Evolutionary conservation across 2,329 filamentous ascomycete species (phyloP).

Genomic region (Penicillium hordei): DNA sequence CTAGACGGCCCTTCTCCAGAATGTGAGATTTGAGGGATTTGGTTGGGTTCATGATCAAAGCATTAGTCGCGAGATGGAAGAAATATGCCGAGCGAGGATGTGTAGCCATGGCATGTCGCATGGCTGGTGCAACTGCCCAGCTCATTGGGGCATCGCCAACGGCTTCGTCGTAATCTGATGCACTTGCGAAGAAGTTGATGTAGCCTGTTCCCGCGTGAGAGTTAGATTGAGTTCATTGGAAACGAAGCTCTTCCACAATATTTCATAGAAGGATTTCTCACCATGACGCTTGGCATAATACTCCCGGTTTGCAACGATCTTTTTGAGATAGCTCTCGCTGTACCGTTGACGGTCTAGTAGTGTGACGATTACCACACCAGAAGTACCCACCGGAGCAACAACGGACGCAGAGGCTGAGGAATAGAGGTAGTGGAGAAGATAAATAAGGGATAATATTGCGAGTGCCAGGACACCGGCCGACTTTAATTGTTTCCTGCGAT

Average conservation of each 20-base stretch:
- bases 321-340: conserved; percentile 66
- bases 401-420: conserved; percentile 29
- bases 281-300: conserved; percentile 85
- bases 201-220: conserved; percentile 62
- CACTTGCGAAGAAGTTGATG: conserved; percentile 74
- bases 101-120: conserved; percentile 82
- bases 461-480: conserved; percentile 57
- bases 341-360: conserved; percentile 69
- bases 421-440: conserved; percentile 54
- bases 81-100: conserved; percentile 76
- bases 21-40: conserved; percentile 70
- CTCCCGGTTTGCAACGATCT: conserved; percentile 77
- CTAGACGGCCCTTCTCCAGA: conserved; percentile 65
- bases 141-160: conserved; percentile 45
- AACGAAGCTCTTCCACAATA: background rate
- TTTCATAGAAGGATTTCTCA: conserved; percentile 45
- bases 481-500: conserved; percentile 64
- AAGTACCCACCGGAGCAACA: conserved; percentile 33
- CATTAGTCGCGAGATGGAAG: conserved; percentile 82
- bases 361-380: conserved; percentile 75
- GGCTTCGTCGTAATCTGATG: conserved; percentile 65
- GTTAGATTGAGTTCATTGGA: background rate
- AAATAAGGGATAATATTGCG: conserved; percentile 59
- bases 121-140: conserved; percentile 72
- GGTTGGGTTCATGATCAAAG: conserved; percentile 82